These are phyloP conservation scores for Trametes gibbosa DNA, from an alignment of 768 basidiomycete genomes.

Conservation along the genomic window DNA sequence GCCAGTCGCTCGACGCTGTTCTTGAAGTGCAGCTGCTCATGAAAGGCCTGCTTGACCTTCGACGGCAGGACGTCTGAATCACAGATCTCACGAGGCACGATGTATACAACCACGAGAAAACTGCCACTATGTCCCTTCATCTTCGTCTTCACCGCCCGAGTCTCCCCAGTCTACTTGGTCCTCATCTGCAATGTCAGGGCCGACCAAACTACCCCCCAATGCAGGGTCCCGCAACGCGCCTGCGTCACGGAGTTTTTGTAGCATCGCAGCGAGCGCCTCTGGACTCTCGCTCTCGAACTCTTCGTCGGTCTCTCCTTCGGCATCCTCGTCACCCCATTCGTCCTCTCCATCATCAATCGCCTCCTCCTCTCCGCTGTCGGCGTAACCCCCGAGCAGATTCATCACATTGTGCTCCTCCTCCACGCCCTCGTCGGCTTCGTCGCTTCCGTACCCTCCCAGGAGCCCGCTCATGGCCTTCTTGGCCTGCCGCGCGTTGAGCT, in stretches of 20 bases:
- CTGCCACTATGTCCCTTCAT: not conserved
- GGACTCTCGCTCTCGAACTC: constrained; percentile 28
- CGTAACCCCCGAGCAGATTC: constrained; percentile 43
- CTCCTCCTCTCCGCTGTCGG: constrained; percentile 42
- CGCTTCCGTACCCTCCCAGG: constrained; percentile 61
- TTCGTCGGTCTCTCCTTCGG: constrained; percentile 36
- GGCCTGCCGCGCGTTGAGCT: constrained; percentile 49
- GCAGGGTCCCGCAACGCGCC: constrained; percentile 28
- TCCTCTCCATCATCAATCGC: not conserved
- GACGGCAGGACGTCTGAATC: constrained; percentile 62
- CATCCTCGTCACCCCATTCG: constrained; percentile 34
- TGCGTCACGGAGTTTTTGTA: constrained; percentile 42
- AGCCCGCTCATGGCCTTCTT: constrained; percentile 56
- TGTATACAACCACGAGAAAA: not conserved
- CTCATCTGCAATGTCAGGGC: constrained; percentile 34
- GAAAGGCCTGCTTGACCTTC: constrained; percentile 79
- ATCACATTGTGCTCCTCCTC: constrained; percentile 38
- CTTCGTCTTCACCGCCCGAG: constrained; percentile 33
- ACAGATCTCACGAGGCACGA: no score
- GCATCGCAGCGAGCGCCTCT: constrained; percentile 40
- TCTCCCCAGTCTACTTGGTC: constrained; percentile 56
- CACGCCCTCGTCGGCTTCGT: constrained; percentile 37
- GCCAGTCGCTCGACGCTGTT: constrained; percentile 66
- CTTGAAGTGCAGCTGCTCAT: constrained; percentile 79
- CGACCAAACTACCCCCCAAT: constrained; percentile 11